Conservation (phyloP, 2,329 filamentous ascomycete species). For the Juglanconis oblonga region DNA sequence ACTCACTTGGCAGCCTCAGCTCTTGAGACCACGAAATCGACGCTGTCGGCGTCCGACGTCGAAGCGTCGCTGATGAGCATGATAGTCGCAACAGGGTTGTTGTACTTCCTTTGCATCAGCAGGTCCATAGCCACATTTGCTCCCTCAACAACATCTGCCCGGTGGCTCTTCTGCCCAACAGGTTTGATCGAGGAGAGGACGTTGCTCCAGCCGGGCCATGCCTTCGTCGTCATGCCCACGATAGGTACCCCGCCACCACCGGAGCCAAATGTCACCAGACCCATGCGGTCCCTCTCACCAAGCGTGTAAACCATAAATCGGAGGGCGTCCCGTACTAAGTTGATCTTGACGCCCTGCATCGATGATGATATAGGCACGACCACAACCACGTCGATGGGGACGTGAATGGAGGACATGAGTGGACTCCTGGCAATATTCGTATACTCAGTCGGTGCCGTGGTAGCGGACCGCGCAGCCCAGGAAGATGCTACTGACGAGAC, state of each 20-base stretch:
- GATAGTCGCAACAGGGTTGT: conserved; percentile 92
- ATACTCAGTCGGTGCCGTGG: conserved; percentile 90
- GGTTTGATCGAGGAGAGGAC: conserved; percentile 85
- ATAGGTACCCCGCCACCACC: conserved; percentile 89
- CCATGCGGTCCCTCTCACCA: conserved; percentile 93
- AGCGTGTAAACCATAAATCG: conserved; percentile 88
- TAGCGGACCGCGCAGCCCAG: conserved; percentile 77
- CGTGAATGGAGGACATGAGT: conserved; percentile 63
- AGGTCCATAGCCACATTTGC: conserved; percentile 98
- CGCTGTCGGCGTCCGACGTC: conserved; percentile 88
- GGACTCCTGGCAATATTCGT: conserved; percentile 64
- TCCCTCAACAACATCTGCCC: conserved; percentile 94
- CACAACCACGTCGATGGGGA: conserved; percentile 91
- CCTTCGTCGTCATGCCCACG: conserved; percentile 97
- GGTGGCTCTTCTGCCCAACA: conserved; percentile 92
- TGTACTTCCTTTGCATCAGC: conserved; percentile 94
- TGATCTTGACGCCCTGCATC: conserved; percentile 99
- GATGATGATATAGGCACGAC: conserved; percentile 97
- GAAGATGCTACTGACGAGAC: conserved; percentile 80
- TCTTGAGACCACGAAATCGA: conserved; percentile 95
- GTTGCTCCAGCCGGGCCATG: conserved; percentile 87
- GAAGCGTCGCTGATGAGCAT: conserved; percentile 97
- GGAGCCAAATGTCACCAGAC: conserved; percentile 93
- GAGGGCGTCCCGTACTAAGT: conserved; percentile 83
- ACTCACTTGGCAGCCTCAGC: conserved; percentile 94